Evolutionary conservation across 305 asterid genomes (phyloP), one percentile per base, ranked within the genome.

Genomic region (Solanum hybrid): DNA sequence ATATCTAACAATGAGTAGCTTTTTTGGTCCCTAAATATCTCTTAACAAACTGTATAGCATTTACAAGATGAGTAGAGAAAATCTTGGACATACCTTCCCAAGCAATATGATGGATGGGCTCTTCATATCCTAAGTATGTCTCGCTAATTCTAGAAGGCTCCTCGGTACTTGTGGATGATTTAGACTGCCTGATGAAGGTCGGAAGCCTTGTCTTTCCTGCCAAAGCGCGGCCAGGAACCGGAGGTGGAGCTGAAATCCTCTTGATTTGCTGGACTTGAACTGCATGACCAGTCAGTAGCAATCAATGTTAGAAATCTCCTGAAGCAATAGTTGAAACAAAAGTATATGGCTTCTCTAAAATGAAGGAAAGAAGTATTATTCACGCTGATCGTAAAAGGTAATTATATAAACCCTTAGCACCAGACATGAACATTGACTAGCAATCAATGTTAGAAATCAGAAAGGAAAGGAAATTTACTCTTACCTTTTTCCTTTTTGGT

Each of bases 51-150:
- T 76, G 26, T 14, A 29, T 79, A 12, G 51, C 78, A 72, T 29
- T 26, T 29, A 73, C 79, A 73, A 31, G 27, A 31, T 13, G 76
- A 22, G 22, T 0, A 7, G 80, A 45, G 72, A 29, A 79, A 80
- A 80, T 42, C 86, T 24, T 42, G 76, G 37, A 24, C 77, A 6
- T 64, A 71, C 91, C 89, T 69, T 90, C 88, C 42, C 78, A 51
- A 17, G 64, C 60, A 38, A 90, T 87, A 72, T 80, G 36, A 35
- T 87, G 76, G 56, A 26, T 5, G 24, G 88, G 75, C 75, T 84
- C 75, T 31, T 84, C 87, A 45, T 51, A 14, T 78, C 31, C 85
- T 4, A 11, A 11, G 85, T 10, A 35, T 35, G 11, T 36, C 32
- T 78, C 11, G 2, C 19, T 29, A 82, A 45, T 15, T 82, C 87